phyloP scores from a whole-genome alignment of 257 asterid species.

The Solanum commersonii region DNA sequence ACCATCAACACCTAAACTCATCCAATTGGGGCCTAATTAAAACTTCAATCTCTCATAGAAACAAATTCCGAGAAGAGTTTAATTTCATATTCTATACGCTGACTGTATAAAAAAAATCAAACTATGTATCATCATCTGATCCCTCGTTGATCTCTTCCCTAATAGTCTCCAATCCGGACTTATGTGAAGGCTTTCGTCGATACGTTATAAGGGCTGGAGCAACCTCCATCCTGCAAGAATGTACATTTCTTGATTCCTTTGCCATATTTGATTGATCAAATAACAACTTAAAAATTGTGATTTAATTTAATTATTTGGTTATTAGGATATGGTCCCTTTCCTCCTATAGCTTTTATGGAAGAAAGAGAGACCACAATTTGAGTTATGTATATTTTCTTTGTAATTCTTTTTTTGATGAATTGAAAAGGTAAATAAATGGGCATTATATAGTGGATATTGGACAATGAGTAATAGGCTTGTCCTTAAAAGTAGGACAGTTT shows the following conservation, averaged over 20 bases:
- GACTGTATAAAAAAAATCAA: neutral
- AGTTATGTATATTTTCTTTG: neutral
- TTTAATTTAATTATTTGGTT: neutral
- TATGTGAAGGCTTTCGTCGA: neutral
- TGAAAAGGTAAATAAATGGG: neutral
- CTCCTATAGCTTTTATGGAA: neutral
- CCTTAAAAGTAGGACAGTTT: neutral
- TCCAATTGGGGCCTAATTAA: neutral
- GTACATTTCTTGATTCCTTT: neutral
- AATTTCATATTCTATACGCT: neutral
- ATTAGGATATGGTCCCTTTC: neutral
- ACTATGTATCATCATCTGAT: neutral
- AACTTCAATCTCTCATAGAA: neutral
- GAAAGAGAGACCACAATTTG: neutral
- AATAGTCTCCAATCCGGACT: neutral
- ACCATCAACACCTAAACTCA: neutral
- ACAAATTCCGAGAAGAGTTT: neutral
- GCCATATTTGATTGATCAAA: neutral
- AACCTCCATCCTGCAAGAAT: neutral
- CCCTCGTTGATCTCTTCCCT: conserved; percentile 1
- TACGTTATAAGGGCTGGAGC: neutral
- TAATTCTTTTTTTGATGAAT: neutral
- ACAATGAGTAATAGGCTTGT: neutral
- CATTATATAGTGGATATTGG: neutral
- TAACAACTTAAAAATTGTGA: neutral